A percentile compares a stretch with the other conserved stretches of the same genome.
Conservation (phyloP, 805 yeast genomes). For the Wickerhamiella galacta region DNA sequence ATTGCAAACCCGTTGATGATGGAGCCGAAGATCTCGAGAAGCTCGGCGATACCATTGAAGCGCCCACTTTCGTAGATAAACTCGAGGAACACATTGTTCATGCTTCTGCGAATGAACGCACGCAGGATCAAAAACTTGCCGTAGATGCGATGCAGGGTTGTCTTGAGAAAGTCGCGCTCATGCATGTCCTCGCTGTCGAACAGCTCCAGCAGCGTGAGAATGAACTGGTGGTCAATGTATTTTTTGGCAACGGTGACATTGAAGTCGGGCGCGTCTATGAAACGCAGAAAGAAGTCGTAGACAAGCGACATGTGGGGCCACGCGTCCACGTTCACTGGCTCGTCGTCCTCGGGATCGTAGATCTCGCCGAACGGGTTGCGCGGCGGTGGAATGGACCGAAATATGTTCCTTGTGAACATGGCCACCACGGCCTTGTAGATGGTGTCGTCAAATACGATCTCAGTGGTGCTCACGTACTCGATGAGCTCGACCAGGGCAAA, state of each 20-base stretch:
- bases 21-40: constrained; percentile 85
- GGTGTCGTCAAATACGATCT: constrained; percentile 69
- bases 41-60: constrained; percentile 89
- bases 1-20: constrained; percentile 96
- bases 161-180: constrained; percentile 87
- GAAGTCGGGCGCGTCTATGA: constrained; percentile 88
- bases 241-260: constrained; percentile 86
- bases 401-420: constrained; percentile 78
- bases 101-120: constrained; percentile 79
- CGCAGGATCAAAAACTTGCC: constrained; percentile 85
- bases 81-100: constrained; percentile 81
- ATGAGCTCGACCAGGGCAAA: constrained; percentile 76
- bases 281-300: constrained; percentile 82
- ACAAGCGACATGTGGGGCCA: constrained; percentile 99
- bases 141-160: constrained; percentile 88
- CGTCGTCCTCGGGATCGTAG: constrained; percentile 97
- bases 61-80: constrained; percentile 90
- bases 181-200: constrained; percentile 95
- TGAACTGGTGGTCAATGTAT: constrained; percentile 82
- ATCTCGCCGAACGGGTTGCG: constrained; percentile 94
- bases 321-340: constrained; percentile 86
- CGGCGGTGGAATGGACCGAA: constrained; percentile 96
- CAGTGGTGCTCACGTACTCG: constrained; percentile 66
- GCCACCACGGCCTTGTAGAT: constrained; percentile 76
- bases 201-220: constrained; percentile 62